Evolutionary conservation across 805 yeast genomes (phyloP), one percentile per base, ranked within the genome.

Genomic region (Torulaspora quercuum): DNA sequence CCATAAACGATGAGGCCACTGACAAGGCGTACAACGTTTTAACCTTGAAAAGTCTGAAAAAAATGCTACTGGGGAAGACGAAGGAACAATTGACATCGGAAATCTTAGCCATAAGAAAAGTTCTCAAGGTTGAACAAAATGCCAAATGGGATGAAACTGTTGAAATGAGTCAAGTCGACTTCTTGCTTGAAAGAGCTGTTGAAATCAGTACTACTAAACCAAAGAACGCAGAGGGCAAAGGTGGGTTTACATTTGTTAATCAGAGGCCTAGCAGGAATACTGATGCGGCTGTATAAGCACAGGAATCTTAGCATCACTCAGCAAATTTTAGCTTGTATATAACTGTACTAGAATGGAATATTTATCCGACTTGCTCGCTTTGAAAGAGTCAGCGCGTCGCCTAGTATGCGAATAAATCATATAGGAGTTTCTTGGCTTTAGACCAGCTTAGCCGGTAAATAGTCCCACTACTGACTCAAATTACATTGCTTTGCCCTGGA

Each of bases 1-100:
- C 44, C 2, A 29, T 57, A 23, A 42, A 47, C 18, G 53, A 52
- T 33, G 61, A 56, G 35, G n/a, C 29, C 11, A 36, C 60, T 53
- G 31, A 46, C 42, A 13, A 28, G 4, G 24, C 42, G 5, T 41
- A 51, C 37, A 37, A 43, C 10, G 34, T 31, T 1, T 25, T 46
- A 2, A 57, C 64, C 7, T 29, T 56, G 22, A 40, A 44, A 25
- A 55, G 55, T 29, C 32, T 59, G 28, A 37, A 42, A 22, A 60
- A 53, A 26, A 41, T 52, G 38, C 21, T 41, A 3, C 21, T 37
- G 11, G 50, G 43, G 26, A 52, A 48, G 35, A 15, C 42, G 3
- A 38, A 33, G 11, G 50, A 48, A 4, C 45, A 41, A 13, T 41
- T 53, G 22, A 27, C 26, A 9, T 13, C 33, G 3, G 61, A 55